Conservation (phyloP, 169 alveolate genomes). For the Plasmodium coatneyi region DNA sequence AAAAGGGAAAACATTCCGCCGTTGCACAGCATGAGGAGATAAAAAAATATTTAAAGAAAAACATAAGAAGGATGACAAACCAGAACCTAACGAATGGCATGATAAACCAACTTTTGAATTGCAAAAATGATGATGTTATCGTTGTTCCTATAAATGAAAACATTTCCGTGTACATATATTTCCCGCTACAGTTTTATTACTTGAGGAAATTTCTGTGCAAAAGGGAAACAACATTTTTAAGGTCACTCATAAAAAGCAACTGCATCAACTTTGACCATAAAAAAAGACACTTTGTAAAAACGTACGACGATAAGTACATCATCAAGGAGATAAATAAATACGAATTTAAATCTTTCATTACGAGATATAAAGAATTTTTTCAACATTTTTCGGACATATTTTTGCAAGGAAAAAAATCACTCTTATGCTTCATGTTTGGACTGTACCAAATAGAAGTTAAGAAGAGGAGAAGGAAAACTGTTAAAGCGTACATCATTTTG, state of each 20-base stretch:
- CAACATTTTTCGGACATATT: constrained; percentile 47
- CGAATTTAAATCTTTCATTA: constrained; percentile 67
- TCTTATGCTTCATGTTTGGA: constrained; percentile 49
- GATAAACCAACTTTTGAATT: constrained; percentile 17
- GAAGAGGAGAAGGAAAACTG: constrained; percentile 27
- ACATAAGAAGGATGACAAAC: background rate
- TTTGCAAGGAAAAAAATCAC: constrained; percentile 45
- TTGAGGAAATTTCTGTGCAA: constrained; percentile 33
- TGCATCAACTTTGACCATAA: constrained; percentile 61
- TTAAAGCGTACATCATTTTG: constrained; percentile 52
- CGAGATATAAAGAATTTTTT: constrained; percentile 65
- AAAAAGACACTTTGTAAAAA: constrained; percentile 56
- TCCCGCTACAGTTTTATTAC: constrained; percentile 70
- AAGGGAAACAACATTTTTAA: constrained; percentile 41
- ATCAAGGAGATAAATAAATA: constrained; percentile 66
- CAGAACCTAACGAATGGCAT: background rate
- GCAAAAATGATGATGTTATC: constrained; percentile 32
- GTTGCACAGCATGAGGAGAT: background rate
- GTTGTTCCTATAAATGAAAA: constrained; percentile 9
- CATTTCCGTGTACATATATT: constrained; percentile 36
- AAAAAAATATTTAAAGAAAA: constrained; percentile 24
- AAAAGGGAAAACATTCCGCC: background rate
- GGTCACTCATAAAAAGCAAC: constrained; percentile 61
- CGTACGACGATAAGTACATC: constrained; percentile 57
- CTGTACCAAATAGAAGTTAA: constrained; percentile 60